Evolutionary conservation across 257 asterid genomes (phyloP), one percentile per base, ranked within the genome.

Genomic region (Orobanche coerulescens): DNA sequence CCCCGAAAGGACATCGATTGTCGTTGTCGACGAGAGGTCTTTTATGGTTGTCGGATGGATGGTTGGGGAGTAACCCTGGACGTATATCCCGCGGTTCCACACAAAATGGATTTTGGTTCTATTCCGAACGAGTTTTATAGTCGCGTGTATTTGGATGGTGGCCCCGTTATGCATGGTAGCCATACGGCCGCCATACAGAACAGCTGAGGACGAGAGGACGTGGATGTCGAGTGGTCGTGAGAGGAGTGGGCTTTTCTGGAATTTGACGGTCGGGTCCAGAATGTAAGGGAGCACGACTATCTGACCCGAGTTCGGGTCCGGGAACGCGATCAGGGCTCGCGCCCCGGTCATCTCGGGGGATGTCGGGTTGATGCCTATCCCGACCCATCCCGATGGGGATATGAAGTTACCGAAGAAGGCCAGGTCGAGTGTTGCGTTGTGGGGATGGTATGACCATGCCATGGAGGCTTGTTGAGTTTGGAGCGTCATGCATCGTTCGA

Each of bases 301-400:
- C 51, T 86, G 96, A 7, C 98, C 98, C 2, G 96, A 86, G 59
- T 82, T 86, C 2, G 95, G 96, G 51, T 92, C 98, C 0, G 94
- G 96, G 57, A 86, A 92, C 5, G 95, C 91, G 24, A 88, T 78
- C 1, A 92, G 37, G 3, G 96, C 88, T 0, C 96, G 83, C 0
- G 98, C 68, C 0, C 98, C 98, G 0, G 95, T 82, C 98, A 92
- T 92, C 56, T 86, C 95, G 1, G 95, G 81, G 0, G 98, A 75
- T 6, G 71, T 84, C 0, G 95, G 96, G 75, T 92, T 88, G 31
- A 86, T 79, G 0, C 98, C 98, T 79, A 83, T 84, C 16, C 96
- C 98, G 47, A 92, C 96, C 98, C 98, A 92, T 2, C 98, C 98
- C 5, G 96, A 88, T 8, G 96, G 96, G 2, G 98, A 92, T 6